Conservation (phyloP, 176 grass and related monocot species). For the Oryza glaberrima region DNA sequence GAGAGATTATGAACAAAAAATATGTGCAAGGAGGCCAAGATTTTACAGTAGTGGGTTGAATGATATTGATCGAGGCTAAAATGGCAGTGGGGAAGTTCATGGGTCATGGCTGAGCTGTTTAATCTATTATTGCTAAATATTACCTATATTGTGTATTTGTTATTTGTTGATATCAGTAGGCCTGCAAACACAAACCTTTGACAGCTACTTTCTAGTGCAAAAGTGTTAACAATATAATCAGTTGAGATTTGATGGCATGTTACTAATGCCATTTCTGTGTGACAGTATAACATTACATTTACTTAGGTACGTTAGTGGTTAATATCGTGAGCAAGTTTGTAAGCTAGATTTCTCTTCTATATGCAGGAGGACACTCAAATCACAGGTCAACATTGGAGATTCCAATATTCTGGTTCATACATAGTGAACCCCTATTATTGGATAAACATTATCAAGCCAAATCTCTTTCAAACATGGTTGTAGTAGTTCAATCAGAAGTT, state of each 20-base stretch:
- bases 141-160: neutral
- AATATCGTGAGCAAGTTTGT: neutral
- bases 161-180: neutral
- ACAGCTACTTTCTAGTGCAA: neutral
- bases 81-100: conserved; percentile 11
- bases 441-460: conserved; percentile 98
- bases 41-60: neutral
- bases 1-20: neutral
- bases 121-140: conserved; percentile 16
- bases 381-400: conserved; percentile 84
- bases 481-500: conserved; percentile 89
- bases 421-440: conserved; percentile 76
- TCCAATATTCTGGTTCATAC: conserved; percentile 98
- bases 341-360: conserved; percentile 29
- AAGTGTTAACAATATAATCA: neutral
- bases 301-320: neutral
- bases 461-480: conserved; percentile 85
- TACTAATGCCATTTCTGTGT: neutral
- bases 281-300: neutral
- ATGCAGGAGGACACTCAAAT: conserved; percentile 72
- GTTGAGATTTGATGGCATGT: neutral
- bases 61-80: conserved; percentile 24
- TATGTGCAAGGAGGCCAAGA: neutral
- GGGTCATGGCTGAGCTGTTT: neutral
- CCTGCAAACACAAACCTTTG: neutral